Percentiles rank a stretch among this genome's conserved stretches.
Conservation (phyloP, 257 asterid species). For the Solanum microdontum region DNA sequence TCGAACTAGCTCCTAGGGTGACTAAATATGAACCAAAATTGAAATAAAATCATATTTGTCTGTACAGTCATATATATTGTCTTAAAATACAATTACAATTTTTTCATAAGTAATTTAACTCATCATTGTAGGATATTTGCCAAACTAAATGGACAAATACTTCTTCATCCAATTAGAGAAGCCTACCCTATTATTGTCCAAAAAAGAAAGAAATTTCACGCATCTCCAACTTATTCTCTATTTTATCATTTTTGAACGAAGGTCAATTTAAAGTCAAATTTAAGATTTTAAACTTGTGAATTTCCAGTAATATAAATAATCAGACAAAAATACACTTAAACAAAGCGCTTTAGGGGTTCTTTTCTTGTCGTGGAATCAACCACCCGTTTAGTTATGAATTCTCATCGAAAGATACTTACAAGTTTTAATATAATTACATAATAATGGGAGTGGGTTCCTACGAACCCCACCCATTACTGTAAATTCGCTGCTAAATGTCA, state of each 20-base stretch:
- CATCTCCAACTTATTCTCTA: neutral
- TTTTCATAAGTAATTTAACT: neutral
- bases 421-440: too few relatives aligned
- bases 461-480: too few relatives aligned
- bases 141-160: neutral
- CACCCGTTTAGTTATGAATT: too few relatives aligned
- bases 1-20: neutral
- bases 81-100: neutral
- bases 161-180: neutral
- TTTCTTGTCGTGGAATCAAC: too few relatives aligned
- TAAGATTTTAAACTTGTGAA: too few relatives aligned
- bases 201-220: too few relatives aligned
- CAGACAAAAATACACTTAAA: too few relatives aligned
- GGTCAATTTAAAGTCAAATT: rapidly evolving
- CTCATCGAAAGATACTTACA: too few relatives aligned
- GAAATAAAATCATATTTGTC: neutral
- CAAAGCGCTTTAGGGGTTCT: too few relatives aligned
- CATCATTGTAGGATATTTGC: neutral
- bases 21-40: neutral
- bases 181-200: neutral
- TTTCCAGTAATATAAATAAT: too few relatives aligned
- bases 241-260: neutral
- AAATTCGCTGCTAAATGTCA: too few relatives aligned
- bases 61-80: neutral
- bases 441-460: too few relatives aligned